Evolutionary conservation across 2,329 filamentous ascomycete genomes (phyloP), one percentile per base, ranked within the genome.

Genomic region (Curvularia lunata): DNA sequence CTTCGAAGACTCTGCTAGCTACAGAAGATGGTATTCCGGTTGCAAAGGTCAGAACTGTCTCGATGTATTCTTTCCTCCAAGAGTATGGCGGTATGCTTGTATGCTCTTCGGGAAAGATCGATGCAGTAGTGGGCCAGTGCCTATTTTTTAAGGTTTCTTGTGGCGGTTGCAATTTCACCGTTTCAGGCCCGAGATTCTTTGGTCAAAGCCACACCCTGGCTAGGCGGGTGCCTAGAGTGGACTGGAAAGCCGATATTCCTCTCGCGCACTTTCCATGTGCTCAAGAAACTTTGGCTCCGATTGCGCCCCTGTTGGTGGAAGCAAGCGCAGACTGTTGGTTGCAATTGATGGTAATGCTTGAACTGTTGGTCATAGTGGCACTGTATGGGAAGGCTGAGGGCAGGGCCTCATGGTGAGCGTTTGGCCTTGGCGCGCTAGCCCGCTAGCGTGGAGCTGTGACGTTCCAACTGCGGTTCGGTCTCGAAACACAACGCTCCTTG

Each of bases 361-460:
- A 48, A 32, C 21, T 41, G 43, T 42, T 34, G 34, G 40, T 55
- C 41, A 54, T 58, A 54, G 54, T 62, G 51, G 40, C 55, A 58
- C 52, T 42, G 8, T 32, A 30, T 45, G 51, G 53, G 34, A 49
- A 10, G 38, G 50, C 48, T 56, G 54, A 48, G 45, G 54, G 34
- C 34, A 48, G 48, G 51, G 57, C 28, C 48, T 55, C 48, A 41
- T 21, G 45, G 41, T 13, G 43, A 53, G 41, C 27, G 41, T 19
- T 42, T 18, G 16, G 51, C 6, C 59, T 60, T 53, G 54, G 56
- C 56, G 18, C 57, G 50, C 55, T 58, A 61, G 38, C 25, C 34
- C 7, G 23, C 41, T 58, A 53, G 53, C 32, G 61, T 55, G 46
- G 63, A 59, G 61, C 63, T 51, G 52, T 63, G 63, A 63, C 63